Evolutionary conservation across 371 early-diverging fungal species (phyloP).

Genomic region (Coemansia sp.): DNA sequence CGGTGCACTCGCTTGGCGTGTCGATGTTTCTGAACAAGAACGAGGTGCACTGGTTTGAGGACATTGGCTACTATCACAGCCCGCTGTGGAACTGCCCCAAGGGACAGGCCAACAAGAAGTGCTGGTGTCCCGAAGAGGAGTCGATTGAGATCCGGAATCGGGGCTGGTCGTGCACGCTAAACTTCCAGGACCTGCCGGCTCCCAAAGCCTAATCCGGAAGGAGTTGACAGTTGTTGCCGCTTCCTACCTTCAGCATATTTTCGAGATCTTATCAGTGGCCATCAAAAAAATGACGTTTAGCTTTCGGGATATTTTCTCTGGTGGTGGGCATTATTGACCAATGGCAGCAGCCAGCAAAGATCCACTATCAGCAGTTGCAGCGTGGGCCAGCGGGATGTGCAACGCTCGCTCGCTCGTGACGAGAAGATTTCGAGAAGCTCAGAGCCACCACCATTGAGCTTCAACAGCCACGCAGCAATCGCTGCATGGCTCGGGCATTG

Average conservation of each 20-base stretch:
- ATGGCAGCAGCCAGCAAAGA: conserved; percentile 1
- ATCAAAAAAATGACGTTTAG: background rate
- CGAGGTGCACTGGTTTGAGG: conserved; percentile 88
- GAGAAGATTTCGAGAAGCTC: background rate
- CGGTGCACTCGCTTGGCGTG: conserved; percentile 72
- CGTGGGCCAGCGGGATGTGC: background rate
- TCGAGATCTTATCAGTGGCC: background rate
- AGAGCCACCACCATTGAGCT: conserved; percentile 1
- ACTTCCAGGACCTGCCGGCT: conserved; percentile 31
- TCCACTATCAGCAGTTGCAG: background rate
- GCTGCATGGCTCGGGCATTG: background rate
- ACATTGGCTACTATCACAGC: conserved; percentile 76
- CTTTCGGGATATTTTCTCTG: conserved; percentile 2
- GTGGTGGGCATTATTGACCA: conserved; percentile 24
- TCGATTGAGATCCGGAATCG: conserved; percentile 32
- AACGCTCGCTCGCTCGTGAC: background rate
- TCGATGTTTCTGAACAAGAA: conserved; percentile 53
- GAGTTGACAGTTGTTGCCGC: background rate
- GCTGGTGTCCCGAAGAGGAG: conserved; percentile 42
- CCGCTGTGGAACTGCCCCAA: conserved; percentile 70
- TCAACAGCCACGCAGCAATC: background rate
- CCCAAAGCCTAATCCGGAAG: conserved; percentile 5
- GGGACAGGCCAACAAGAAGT: conserved; percentile 34
- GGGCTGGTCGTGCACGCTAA: conserved; percentile 39
- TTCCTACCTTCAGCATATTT: too few relatives aligned